A percentile compares a stretch with the other conserved stretches of the same genome.
Conservation (phyloP, 2,329 filamentous ascomycete genomes). For the Cytospora paraplurivora region DNA sequence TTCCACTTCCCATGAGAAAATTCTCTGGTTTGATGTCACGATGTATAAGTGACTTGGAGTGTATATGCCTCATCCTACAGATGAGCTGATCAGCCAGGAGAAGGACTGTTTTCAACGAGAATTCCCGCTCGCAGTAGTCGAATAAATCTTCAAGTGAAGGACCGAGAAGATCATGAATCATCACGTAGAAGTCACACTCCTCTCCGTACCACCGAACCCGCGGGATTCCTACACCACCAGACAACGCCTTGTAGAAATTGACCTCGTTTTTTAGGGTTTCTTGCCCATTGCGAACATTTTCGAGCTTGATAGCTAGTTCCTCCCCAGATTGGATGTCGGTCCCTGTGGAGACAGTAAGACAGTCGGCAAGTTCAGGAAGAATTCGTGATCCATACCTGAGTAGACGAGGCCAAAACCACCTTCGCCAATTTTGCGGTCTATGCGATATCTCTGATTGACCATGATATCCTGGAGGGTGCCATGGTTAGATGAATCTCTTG, state of each 20-base stretch:
- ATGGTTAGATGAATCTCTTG: not conserved
- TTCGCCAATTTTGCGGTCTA: not conserved
- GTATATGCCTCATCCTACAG: constrained; percentile 98
- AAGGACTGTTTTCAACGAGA: constrained; percentile 96
- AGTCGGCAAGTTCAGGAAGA: too few species aligned
- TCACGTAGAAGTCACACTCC: constrained; percentile 99
- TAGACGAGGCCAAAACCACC: constrained; percentile 2
- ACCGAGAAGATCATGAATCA: constrained; percentile 95
- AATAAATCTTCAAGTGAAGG: constrained; percentile 96
- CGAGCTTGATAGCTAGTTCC: constrained; percentile 99
- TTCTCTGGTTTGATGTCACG: constrained; percentile 99
- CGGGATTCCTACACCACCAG: constrained; percentile 94
- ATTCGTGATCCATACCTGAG: not conserved
- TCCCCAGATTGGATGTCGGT: constrained; percentile 99
- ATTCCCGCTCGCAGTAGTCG: constrained; percentile 99
- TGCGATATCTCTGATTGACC: not conserved
- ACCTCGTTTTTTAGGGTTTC: constrained; percentile 98
- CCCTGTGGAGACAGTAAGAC: constrained; percentile 45
- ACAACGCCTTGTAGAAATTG: constrained; percentile 84
- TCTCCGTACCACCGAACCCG: constrained; percentile 99
- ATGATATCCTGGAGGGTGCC: not conserved
- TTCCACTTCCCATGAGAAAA: constrained; percentile 98
- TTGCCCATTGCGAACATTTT: constrained; percentile 98
- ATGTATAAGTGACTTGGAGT: constrained; percentile 99
- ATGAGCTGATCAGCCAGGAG: constrained; percentile 97